Base-by-base conservation (phyloP, 1,139 yeast genomes). In the Kodamaea alishanica region DNA sequence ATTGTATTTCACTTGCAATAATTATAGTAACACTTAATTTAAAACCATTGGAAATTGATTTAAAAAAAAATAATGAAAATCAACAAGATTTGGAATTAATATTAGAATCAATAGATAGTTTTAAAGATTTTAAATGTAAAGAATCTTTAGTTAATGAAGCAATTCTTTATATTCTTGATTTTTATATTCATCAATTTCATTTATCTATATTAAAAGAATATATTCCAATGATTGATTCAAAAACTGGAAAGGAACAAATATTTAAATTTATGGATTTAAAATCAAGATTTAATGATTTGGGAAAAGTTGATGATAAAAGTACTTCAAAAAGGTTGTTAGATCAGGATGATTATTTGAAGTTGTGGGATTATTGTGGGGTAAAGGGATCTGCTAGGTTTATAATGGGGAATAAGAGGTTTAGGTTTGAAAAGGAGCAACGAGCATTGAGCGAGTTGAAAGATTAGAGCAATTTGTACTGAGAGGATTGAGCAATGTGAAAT, bases 1-100 rank as follows among this genome's bases (percentile, higher is more conserved):
- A 89, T 56, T 75, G 85, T 30, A 78, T 84, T 33, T 94, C 97
- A 0, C 58, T 88, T 40, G 87, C 90, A 1, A 75, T 81, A 25
- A 61, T 71, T 11, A 70, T 70, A 26, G 63, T 72, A 6, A 56
- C 73, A 2, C 58, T 70, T 32, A 69, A 70, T 45, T 54, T 71
- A 32, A 67, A 69, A 39, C 73, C 75, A 1, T 50, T 52, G 27
- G 73, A 69, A 34, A 50, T 72, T 55, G 15, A 56, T 49, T 27
- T 57, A 11, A 34, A 38, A 20, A 8, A 24, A 9, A 27, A 56
- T 40, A 49, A 51, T 8, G 43, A 44, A 6, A 43, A 43, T n/a
- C 53, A 51, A 8, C 35, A 39, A 4, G 45, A 46, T 11, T 45
- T 59, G 34, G 57, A 56, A 30, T 53, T 51, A 6, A 56, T 61